Base-by-base conservation (phyloP, 2,329 filamentous ascomycete species). In the Diatrype stigma region DNA sequence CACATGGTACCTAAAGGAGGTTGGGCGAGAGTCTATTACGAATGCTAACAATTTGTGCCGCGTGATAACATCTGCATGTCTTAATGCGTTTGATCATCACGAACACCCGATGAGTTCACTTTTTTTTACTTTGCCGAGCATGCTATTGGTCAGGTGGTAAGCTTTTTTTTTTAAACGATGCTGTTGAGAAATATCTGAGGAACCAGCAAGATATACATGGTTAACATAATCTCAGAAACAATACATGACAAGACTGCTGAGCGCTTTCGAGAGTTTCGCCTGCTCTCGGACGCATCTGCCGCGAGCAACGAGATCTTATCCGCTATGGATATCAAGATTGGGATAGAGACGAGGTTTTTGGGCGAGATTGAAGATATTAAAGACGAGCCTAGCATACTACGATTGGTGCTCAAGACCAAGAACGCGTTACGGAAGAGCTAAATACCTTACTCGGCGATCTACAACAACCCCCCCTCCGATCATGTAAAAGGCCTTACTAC, bases 361-460 rank as follows among this genome's bases (percentile, higher is more conserved):
- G 48, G 45, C 19, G 48, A 50, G 34, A 46, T 46, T 16, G 48
- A 50, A 30, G 48, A 50, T 50, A 50, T 50, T 22, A 30, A 40
- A 11, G 48, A 50, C 22, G 48, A 50, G 48, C 40, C 46, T 11
- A 26, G 32, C 34, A 50, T 50, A 3, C 21, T 50, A 17, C 21
- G 30, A 21, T 46, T 50, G 42, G 48, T 50, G n/a, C 30, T 7
- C 10, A 37, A 42, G 48, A 50, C 40, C 48, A 46, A 22, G 16
- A 50, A 40, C 32, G n/a, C 16, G 42, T 50, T 3, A 11, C 45
- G 30, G 14, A 28, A 37, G 30, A 37, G 8, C 34, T 50, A 16
- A 30, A 42, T 12, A 38, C 11, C 35, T 16, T 38, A 17, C 35
- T 38, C 35, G 35, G 16, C n/a, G 6, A 38, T 38, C n/a, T 16